Conservation (phyloP, 1,284 basidiomycete species). For the Moesziomyces sp. region DNA sequence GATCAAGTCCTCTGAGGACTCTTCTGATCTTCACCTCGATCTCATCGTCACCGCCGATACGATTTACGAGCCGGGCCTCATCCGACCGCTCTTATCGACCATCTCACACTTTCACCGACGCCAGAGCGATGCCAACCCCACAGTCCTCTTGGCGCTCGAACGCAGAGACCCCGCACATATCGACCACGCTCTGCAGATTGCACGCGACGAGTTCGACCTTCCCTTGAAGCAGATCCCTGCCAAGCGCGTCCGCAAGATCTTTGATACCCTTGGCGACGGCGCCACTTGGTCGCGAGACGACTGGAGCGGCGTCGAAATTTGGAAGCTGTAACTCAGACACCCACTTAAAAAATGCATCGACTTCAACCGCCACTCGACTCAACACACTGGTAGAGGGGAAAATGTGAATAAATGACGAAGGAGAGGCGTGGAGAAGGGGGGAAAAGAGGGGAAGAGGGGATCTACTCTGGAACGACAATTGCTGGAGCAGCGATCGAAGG, state of each 20-base stretch:
- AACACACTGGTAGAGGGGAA: background rate
- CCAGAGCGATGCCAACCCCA: conserved; percentile 69
- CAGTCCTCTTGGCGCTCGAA: conserved; percentile 68
- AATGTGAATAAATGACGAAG: no score
- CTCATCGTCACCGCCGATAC: conserved; percentile 87
- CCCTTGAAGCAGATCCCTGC: conserved; percentile 74
- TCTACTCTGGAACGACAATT: no score
- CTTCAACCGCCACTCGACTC: background rate
- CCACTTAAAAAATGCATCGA: no score
- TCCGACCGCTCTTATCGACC: conserved; percentile 78
- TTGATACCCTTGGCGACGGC: conserved; percentile 72
- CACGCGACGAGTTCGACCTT: conserved; percentile 72
- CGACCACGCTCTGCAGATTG: conserved; percentile 28
- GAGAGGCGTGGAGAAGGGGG: no score
- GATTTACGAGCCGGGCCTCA: conserved; percentile 76
- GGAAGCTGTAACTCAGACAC: conserved; percentile 69
- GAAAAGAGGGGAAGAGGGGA: no score
- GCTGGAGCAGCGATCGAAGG: no score
- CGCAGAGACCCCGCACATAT: conserved; percentile 33
- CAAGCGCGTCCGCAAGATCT: conserved; percentile 74
- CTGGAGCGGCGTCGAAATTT: conserved; percentile 81
- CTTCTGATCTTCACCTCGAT: conserved; percentile 70
- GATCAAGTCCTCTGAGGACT: no score
- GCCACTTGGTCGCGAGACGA: conserved; percentile 74
- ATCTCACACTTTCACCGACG: conserved; percentile 71